phyloP scores from a whole-genome alignment of 2,329 filamentous ascomycete species.

The Colletotrichum sublineola region DNA sequence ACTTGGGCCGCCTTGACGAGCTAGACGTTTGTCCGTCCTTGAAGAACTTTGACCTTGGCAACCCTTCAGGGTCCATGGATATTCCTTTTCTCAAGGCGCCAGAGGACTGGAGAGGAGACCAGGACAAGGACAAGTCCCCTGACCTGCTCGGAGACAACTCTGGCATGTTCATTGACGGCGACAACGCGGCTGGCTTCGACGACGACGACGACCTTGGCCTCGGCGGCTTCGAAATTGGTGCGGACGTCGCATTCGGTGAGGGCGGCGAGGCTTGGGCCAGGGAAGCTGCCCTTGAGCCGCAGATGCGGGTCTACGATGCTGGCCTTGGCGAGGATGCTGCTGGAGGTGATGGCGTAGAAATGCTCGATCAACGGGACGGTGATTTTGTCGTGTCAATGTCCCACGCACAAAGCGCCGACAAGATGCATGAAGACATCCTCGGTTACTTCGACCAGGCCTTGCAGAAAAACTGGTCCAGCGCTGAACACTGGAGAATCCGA shows the following conservation, averaged over 20 bases:
- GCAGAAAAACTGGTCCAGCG: slow-evolving; percentile 97
- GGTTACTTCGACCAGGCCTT: slow-evolving; percentile 97
- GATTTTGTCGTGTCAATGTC: slow-evolving; percentile 86
- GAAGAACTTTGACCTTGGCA: slow-evolving; percentile 92
- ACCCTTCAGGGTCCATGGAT: slow-evolving; percentile 86
- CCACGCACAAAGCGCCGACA: slow-evolving; percentile 70
- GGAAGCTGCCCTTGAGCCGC: slow-evolving; percentile 87
- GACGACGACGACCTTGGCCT: slow-evolving; percentile 74
- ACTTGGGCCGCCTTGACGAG: slow-evolving; percentile 80
- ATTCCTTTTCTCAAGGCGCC: slow-evolving; percentile 92
- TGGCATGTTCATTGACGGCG: slow-evolving; percentile 87
- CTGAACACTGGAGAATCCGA: slow-evolving; percentile 98
- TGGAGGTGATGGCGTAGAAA: slow-evolving; percentile 64
- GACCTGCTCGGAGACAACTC: slow-evolving; percentile 75
- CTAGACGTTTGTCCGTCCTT: slow-evolving; percentile 96
- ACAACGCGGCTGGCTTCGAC: slow-evolving; percentile 85
- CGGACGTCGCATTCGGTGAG: slow-evolving; percentile 89
- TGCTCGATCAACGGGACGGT: slow-evolving; percentile 75
- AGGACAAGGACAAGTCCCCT: slow-evolving; percentile 71
- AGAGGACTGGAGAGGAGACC: slow-evolving; percentile 84
- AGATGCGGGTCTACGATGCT: slow-evolving; percentile 82
- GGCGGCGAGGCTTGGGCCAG: slow-evolving; percentile 96
- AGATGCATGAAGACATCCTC: slow-evolving; percentile 92
- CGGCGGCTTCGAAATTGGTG: slow-evolving; percentile 77
- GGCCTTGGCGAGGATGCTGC: slow-evolving; percentile 69